Conservation (phyloP, 805 yeast species). For the Sungouiozyma intestinalis region DNA sequence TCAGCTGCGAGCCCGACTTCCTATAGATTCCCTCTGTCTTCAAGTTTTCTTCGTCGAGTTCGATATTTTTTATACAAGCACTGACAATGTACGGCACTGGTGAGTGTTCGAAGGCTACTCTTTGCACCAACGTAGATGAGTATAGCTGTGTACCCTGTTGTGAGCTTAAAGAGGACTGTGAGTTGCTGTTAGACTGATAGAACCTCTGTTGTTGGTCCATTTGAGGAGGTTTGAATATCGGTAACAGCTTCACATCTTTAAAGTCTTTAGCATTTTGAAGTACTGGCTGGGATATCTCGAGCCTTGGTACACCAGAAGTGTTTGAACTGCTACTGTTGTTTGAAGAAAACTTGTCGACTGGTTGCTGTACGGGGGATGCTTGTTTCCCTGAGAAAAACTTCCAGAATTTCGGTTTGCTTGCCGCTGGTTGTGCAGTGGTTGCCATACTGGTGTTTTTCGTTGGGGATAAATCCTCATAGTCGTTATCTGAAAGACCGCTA, state of each 20-base stretch:
- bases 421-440: slow-evolving; percentile 15
- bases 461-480: slow-evolving; percentile 7
- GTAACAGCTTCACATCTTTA: slow-evolving; percentile 28
- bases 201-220: slow-evolving; percentile 1
- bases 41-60: slow-evolving; percentile 49
- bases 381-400: slow-evolving; percentile 18
- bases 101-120: slow-evolving; percentile 52
- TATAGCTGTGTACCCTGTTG: slow-evolving; percentile 11
- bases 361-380: slow-evolving; percentile 1
- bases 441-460: slow-evolving; percentile 14
- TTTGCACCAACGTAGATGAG: slow-evolving; percentile 45
- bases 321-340: neutral
- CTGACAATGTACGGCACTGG: slow-evolving; percentile 61
- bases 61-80: slow-evolving; percentile 67
- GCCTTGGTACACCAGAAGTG: slow-evolving; percentile 4
- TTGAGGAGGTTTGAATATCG: slow-evolving; percentile 9
- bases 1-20: slow-evolving; percentile 72
- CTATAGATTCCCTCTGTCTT: slow-evolving; percentile 81
- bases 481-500: neutral
- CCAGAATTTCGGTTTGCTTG: slow-evolving; percentile 28
- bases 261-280: slow-evolving; percentile 30
- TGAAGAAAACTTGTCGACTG: neutral
- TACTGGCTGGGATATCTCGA: slow-evolving; percentile 30
- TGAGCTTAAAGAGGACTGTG: neutral
- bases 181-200: neutral